Base-by-base conservation (phyloP, 83 land plant genomes). In the Isoetes engelmannii region DNA sequence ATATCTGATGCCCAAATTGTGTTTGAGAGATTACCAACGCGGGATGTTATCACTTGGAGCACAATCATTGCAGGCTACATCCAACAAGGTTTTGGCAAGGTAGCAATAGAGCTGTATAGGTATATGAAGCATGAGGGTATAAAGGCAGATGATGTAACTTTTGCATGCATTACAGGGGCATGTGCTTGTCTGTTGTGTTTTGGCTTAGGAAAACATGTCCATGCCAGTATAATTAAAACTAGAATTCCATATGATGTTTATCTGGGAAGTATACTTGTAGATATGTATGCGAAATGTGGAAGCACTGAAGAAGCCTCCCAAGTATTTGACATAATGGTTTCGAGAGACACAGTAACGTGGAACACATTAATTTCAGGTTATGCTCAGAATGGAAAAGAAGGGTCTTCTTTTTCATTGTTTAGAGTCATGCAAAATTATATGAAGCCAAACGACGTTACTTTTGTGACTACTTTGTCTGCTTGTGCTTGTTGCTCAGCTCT, bases 361-460 rank as follows among this genome's bases (percentile, higher is more conserved):
- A 82, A 78, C 12, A 75, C 82, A 63, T 55, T 82, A 78, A 79
- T 82, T 15, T 66, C 82, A 12, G 82, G 81, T 7, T 82, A 82
- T 79, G 84, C 81, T 50, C 44, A 57, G 64, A 68, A 49, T 69
- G 84, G 84, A 18, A 63, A 63, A 48, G 84, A 79, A 45, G 58
- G 20, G 45, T 75, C 67, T 47, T 77, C 84, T 15, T 64, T 75
- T 7, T 45, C 54, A 2, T 69, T 82, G 5, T 82, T 82, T 51
- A 43, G 58, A n/a, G 56, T 64, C 45, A 79, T 82, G 82, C 72
- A 28, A 54, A 54, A 48, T 3, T 68, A n/a, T n/a, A n/a, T n/a
- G n/a, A n/a, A n/a, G n/a, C n/a, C n/a, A n/a, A n/a, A n/a, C n/a
- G n/a, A n/a, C n/a, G n/a, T n/a, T n/a, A n/a, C n/a, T n/a, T n/a